phyloP scores from a whole-genome alignment of 176 grass and related monocot species.

The Neostapfia colusana region DNA sequence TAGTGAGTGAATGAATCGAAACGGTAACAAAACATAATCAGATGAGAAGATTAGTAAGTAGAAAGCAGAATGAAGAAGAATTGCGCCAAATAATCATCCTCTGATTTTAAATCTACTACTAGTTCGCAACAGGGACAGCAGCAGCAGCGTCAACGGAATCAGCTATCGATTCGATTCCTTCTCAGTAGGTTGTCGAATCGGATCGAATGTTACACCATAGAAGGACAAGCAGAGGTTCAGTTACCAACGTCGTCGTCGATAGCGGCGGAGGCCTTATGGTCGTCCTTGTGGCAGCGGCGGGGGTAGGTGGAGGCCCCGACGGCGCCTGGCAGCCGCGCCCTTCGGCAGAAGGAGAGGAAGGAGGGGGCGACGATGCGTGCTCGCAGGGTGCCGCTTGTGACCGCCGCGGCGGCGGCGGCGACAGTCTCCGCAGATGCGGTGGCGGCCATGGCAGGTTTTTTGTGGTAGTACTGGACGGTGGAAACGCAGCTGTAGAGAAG shows the following conservation, averaged over 20 bases:
- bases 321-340: neutral
- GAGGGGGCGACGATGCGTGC: neutral
- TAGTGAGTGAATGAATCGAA: neutral
- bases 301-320: neutral
- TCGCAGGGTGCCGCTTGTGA: neutral
- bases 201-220: neutral
- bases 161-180: neutral
- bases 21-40: neutral
- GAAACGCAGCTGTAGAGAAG: no score
- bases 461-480: no score
- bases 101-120: no score
- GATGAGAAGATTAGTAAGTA: neutral
- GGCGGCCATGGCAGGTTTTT: slow-evolving; percentile 8
- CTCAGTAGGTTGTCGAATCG: neutral
- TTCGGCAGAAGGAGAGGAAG: neutral
- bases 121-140: no score
- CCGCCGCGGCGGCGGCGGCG: neutral
- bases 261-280: neutral
- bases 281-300: slow-evolving; percentile 9
- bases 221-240: neutral
- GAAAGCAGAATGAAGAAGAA: neutral
- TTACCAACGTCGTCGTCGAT: neutral
- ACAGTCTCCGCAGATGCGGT: neutral
- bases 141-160: neutral
- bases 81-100: neutral